These are phyloP conservation scores for Pyrrhoderma lamaoense DNA, from an alignment of 1,284 basidiomycete genomes.

Conservation along the genomic window DNA sequence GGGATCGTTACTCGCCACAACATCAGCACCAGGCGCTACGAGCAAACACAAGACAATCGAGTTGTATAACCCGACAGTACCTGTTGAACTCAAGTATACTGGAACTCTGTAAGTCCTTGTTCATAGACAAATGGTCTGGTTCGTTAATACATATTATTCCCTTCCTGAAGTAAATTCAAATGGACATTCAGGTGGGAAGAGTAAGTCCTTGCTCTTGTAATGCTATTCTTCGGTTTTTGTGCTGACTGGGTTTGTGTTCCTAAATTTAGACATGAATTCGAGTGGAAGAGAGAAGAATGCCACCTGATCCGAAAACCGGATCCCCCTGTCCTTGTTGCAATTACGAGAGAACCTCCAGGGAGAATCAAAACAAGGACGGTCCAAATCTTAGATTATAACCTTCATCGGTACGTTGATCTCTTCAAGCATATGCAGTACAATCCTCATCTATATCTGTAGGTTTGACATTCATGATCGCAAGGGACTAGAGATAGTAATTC, in stretches of 20 bases:
- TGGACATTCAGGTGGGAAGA: constrained; percentile 79
- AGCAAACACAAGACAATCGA: constrained; percentile 70
- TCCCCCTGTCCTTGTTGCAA: constrained; percentile 73
- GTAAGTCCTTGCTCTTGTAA: constrained; percentile 37
- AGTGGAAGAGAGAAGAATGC: constrained; percentile 78
- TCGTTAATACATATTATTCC: background rate
- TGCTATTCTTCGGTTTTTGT: background rate
- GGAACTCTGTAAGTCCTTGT: constrained; percentile 45
- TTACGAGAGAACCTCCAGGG: constrained; percentile 67
- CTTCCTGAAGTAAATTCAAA: constrained; percentile 39
- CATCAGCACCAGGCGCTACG: constrained; percentile 51
- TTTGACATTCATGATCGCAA: constrained; percentile 80
- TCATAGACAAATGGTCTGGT: background rate
- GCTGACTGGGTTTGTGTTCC: background rate
- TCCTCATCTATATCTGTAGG: constrained; percentile 30
- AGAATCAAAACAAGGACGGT: constrained; percentile 57
- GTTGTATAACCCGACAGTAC: constrained; percentile 63
- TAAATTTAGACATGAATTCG: constrained; percentile 68
- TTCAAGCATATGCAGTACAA: background rate
- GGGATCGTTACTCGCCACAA: constrained; percentile 56
- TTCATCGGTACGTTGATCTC: constrained; percentile 41
- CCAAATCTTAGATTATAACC: constrained; percentile 82
- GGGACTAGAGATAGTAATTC: constrained; percentile 73
- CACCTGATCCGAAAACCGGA: constrained; percentile 79
- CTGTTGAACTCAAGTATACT: constrained; percentile 65